These are phyloP conservation scores for Suillus fuscotomentosus DNA, from an alignment of 768 basidiomycete genomes.

Conservation along the genomic window DNA sequence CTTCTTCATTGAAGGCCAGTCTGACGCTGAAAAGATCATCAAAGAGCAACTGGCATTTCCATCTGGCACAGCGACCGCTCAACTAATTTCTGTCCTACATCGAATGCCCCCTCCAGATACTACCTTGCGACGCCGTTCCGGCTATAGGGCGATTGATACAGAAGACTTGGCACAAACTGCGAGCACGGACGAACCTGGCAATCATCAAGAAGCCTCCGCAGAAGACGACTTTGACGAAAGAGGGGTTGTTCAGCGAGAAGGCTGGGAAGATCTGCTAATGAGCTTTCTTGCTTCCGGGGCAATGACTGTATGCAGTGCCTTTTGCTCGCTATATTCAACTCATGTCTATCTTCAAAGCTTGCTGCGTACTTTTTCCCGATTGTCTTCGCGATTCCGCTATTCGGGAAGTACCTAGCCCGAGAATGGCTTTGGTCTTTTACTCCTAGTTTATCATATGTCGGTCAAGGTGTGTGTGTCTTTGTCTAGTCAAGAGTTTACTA, in stretches of 20 bases:
- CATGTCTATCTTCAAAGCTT: slow-evolving; percentile 46
- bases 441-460: slow-evolving; percentile 88
- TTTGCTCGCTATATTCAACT: background rate
- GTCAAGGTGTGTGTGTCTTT: slow-evolving; percentile 58
- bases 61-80: slow-evolving; percentile 94
- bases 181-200: slow-evolving; percentile 21
- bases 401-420: slow-evolving; percentile 78
- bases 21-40: slow-evolving; percentile 59
- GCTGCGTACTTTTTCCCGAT: slow-evolving; percentile 88
- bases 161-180: slow-evolving; percentile 29
- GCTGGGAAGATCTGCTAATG: slow-evolving; percentile 75
- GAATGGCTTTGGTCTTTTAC: slow-evolving; percentile 95
- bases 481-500: slow-evolving; percentile 5
- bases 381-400: slow-evolving; percentile 81
- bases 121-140: slow-evolving; percentile 50
- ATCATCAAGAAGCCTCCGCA: slow-evolving; percentile 15
- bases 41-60: slow-evolving; percentile 94
- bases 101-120: slow-evolving; percentile 66
- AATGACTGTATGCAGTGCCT: slow-evolving; percentile 62
- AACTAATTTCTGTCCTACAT: slow-evolving; percentile 90
- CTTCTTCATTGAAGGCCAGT: slow-evolving; percentile 2
- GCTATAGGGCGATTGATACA: slow-evolving; percentile 45
- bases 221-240: slow-evolving; percentile 38
- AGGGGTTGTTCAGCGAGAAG: slow-evolving; percentile 57
- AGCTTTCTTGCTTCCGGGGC: slow-evolving; percentile 76